A percentile compares a stretch with the other conserved stretches of the same genome.
phyloP scores from a whole-genome alignment of 208 protist species.

The Acanthamoeba sp. region DNA sequence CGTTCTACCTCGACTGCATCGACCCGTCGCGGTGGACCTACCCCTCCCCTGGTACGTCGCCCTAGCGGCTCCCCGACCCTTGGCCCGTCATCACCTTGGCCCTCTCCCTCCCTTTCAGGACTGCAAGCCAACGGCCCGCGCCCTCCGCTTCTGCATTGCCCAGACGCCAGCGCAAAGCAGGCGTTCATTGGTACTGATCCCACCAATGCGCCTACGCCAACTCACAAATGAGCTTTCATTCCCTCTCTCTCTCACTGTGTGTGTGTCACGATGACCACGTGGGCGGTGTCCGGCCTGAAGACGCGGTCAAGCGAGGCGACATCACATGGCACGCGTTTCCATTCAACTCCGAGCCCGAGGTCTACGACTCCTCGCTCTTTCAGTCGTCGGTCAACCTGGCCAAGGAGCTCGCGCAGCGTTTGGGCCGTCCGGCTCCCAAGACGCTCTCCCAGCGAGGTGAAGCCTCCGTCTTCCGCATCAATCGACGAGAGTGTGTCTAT shows the following conservation, averaged over 20 bases:
- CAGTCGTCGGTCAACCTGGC: slow-evolving; percentile 48
- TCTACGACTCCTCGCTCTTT: slow-evolving; percentile 29
- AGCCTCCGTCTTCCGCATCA: background rate
- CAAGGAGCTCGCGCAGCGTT: background rate
- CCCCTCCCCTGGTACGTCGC: background rate
- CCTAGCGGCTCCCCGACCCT: too few species aligned
- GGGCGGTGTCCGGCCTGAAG: background rate
- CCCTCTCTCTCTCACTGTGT: too few species aligned
- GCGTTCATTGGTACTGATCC: background rate
- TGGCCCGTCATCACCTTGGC: too few species aligned
- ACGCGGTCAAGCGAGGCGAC: slow-evolving; percentile 46
- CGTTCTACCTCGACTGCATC: slow-evolving; percentile 58
- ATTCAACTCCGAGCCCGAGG: slow-evolving; percentile 54
- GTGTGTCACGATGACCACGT: too few species aligned
- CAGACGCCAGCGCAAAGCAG: background rate
- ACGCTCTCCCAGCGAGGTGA: slow-evolving; percentile 67
- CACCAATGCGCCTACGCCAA: too few species aligned
- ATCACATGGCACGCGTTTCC: slow-evolving; percentile 60
- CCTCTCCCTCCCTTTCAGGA: background rate
- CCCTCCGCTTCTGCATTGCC: background rate
- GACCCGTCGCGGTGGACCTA: background rate
- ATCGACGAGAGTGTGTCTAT: background rate
- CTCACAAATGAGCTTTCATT: too few species aligned
- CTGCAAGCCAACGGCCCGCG: slow-evolving; percentile 19
- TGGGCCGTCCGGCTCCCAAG: slow-evolving; percentile 54